Evolutionary conservation across 2,329 filamentous ascomycete genomes (phyloP), one percentile per base, ranked within the genome.

Genomic region (Orbilia ellipsospora): DNA sequence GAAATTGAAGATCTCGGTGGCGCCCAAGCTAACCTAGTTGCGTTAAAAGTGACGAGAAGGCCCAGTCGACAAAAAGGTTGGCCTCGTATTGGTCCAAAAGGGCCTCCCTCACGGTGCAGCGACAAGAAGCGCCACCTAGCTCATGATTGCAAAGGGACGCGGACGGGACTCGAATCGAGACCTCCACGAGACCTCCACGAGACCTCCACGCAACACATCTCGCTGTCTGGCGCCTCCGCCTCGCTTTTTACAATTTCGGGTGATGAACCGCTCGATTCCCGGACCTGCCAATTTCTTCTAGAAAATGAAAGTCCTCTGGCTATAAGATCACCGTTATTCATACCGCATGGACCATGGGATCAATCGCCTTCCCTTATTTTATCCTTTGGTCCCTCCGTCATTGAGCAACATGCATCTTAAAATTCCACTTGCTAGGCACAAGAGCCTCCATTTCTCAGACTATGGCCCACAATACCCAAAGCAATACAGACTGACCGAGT

Each of bases 181-280:
- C 57, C 63, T 68, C 70, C 70, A 55, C 63, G 63, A 68, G 64
- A 74, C 57, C 63, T 68, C 70, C 70, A 55, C 63, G 63, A 68
- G 64, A 74, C 57, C 63, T 68, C 70, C 70, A 55, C 63, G 63
- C 70, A 74, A 74, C 70, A 74, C 70, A 74, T 68, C 48, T 51
- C 4, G 52, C 45, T n/a, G n/a, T n/a, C n/a, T n/a, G 40, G 28
- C 28, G 31, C 57, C 51, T 61, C 44, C 60, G 20, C 61, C 12
- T 42, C 51, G 18, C 18, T 18, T 20, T 18, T 23, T 13, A n/a
- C 44, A 18, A 48, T 18, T 18, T 18, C 44, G 44, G 44, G 16
- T 36, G 31, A 36, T 36, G 31, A 48, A 36, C 51, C 56, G 42
- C 40, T 45, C 40, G 20, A 56, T 45, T 40, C 54, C 55, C 48